phyloP scores from a whole-genome alignment of 306 rosid genomes.

The Glycine latifolia region DNA sequence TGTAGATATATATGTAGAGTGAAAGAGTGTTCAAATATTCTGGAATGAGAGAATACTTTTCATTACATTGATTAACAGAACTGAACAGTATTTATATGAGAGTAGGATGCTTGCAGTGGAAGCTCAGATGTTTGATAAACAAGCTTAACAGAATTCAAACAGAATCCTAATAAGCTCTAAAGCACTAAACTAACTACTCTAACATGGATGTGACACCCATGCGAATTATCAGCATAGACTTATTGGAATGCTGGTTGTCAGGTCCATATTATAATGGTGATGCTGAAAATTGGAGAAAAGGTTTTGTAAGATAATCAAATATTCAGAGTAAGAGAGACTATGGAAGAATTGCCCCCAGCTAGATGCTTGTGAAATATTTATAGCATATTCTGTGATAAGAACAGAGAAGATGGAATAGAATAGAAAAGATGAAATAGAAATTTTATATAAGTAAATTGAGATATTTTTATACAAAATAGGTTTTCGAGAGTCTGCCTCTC shows the following conservation, averaged over 20 bases:
- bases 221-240: neutral
- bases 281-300: neutral
- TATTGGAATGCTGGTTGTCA: neutral
- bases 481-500: no score
- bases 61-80: neutral
- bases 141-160: neutral
- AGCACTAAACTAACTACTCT: neutral
- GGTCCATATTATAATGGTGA: constrained; percentile 28
- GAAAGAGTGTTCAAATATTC: neutral
- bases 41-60: neutral
- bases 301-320: neutral
- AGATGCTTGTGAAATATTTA: neutral
- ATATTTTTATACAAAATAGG: no score
- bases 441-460: no score
- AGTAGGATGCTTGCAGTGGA: neutral
- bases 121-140: neutral
- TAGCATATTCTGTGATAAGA: neutral
- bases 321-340: neutral
- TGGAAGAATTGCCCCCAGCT: neutral
- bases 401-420: no score
- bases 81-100: neutral
- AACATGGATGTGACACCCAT: neutral
- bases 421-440: no score
- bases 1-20: neutral
- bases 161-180: neutral